Evolutionary conservation across 768 basidiomycete species (phyloP), one percentile per base, ranked within the genome.

Genomic region (Pluteus cervinus): DNA sequence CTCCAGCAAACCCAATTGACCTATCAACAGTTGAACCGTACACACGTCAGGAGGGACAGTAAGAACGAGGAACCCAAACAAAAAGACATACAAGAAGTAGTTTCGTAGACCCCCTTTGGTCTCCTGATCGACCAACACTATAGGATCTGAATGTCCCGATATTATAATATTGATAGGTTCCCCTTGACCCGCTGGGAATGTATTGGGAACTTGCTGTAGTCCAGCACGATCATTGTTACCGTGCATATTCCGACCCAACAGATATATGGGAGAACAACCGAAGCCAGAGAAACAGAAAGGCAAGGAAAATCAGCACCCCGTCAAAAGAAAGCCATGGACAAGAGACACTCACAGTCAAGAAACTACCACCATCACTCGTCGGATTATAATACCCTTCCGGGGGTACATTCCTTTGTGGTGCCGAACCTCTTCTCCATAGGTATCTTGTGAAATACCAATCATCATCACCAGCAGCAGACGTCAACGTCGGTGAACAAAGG

Each of bases 111-210:
- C 89, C 10, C 91, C 91, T 33, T 83, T 56, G 3, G 52, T 49
- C 47, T 75, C 54, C 11, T 64, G 62, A 46, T 81, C 75, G 16
- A 75, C 68, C 30, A 91, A 70, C 2, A 93, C 84, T 4, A 58
- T 65, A 3, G 68, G 43, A 48, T 89, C 84, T 3, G 91, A 94
- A 30, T 79, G 68, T 7, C 72, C 84, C 16, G 85, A 81, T 15
- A 96, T 62, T 49, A 96, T 86, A 37, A 70, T 66, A 49, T 96
- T 96, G 29, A 94, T 58, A 4, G 91, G 91, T 62, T 94, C 92
- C 24, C 88, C 88, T 33, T 84, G 77, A 5, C 84, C 87, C 30
- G 64, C 53, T 2, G 86, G 85, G 49, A 63, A 79, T 6, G 86
- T 87, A 12, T 54, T 47, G 8, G 63, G 64, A 5, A 76, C 69